Percentiles rank a stretch among this genome's conserved stretches.
phyloP scores from a whole-genome alignment of 768 basidiomycete genomes.

The Rubroboletus satanas region DNA sequence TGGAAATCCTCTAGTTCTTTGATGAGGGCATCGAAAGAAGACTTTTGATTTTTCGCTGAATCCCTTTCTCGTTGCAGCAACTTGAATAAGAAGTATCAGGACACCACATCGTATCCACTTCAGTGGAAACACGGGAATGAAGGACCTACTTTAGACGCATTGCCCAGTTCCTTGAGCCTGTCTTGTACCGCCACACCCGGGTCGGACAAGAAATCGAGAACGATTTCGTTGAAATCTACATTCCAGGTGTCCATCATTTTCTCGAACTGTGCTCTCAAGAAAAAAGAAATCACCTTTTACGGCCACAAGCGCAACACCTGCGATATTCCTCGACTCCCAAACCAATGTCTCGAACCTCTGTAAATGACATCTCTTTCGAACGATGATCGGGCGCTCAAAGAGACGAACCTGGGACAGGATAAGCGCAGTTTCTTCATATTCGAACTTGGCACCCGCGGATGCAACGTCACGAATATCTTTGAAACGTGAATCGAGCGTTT shows the following conservation, averaged over 20 bases:
- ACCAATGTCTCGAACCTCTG: constrained; percentile 15
- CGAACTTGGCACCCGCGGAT: constrained; percentile 4
- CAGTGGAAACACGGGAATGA: too few species aligned
- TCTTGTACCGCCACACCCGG: constrained; percentile 4
- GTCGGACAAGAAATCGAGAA: constrained; percentile 19
- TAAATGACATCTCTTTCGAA: background rate
- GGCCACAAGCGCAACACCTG: constrained; percentile 12
- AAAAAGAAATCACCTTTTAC: constrained; percentile 7
- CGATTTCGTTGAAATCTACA: constrained; percentile 19
- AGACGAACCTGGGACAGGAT: constrained; percentile 10
- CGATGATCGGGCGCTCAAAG: background rate
- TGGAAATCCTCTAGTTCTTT: constrained; percentile 10
- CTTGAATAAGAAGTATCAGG: background rate
- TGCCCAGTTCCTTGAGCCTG: constrained; percentile 13
- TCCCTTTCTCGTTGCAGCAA: constrained; percentile 10
- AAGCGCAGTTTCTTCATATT: constrained; percentile 6
- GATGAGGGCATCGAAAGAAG: constrained; percentile 8
- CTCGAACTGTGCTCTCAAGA: background rate
- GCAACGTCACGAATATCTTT: constrained; percentile 10
- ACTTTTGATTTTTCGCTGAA: constrained; percentile 3
- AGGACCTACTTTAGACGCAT: constrained; percentile 6
- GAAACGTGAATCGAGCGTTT: constrained; percentile 8
- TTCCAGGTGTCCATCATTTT: background rate
- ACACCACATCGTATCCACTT: background rate
- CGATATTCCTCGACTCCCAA: constrained; percentile 20